Evolutionary conservation across 2,329 filamentous ascomycete species (phyloP).

Genomic region (Ceratocystis albifundus): DNA sequence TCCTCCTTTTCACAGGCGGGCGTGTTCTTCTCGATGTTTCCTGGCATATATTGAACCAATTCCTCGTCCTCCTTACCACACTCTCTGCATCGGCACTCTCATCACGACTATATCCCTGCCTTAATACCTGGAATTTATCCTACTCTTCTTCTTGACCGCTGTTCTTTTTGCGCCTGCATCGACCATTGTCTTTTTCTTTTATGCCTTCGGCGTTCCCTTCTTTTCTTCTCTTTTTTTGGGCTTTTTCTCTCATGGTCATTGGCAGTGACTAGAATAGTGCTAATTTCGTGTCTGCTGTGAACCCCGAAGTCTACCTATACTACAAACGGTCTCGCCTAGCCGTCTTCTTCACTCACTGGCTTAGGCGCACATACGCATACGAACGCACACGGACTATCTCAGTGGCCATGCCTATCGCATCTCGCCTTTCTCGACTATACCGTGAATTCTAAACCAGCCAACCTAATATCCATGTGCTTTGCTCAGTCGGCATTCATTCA

Average conservation of each 20-base stretch:
- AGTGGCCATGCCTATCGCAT: background rate
- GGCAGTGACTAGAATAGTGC: background rate
- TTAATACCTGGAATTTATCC: constrained; percentile 1
- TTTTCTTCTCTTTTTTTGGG: background rate
- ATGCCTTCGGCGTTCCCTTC: constrained; percentile 1
- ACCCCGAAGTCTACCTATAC: background rate
- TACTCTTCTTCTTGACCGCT: background rate
- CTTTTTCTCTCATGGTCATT: background rate
- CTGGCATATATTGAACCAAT: background rate
- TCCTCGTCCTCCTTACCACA: background rate
- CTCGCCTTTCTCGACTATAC: background rate
- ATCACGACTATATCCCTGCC: background rate
- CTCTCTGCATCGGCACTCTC: background rate
- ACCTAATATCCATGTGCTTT: background rate
- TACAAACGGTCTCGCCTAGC: background rate
- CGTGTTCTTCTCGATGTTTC: background rate
- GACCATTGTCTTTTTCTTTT: constrained; percentile 8
- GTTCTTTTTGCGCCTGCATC: background rate
- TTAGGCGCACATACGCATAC: background rate
- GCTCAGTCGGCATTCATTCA: background rate
- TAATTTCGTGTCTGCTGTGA: constrained; percentile 2
- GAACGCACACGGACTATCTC: background rate
- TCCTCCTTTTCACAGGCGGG: too few relatives aligned
- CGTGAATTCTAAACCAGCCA: background rate
- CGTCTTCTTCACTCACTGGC: background rate